Percentiles rank a stretch among this genome's conserved stretches.
Evolutionary conservation across 2,329 filamentous ascomycete species (phyloP).

Genomic region (Fusarium sp.): DNA sequence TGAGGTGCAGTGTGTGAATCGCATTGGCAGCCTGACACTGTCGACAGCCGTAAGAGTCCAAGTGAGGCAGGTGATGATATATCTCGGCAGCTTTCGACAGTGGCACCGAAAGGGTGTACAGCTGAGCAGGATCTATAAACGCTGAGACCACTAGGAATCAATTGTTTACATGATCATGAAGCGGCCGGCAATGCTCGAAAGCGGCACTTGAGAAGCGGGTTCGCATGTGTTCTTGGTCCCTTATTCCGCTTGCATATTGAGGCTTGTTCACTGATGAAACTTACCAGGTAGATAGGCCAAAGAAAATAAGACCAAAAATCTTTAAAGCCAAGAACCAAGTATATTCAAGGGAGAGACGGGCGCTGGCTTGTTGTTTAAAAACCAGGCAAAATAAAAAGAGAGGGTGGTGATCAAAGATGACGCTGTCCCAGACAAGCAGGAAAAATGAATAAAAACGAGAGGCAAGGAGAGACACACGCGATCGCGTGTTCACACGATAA

Average conservation of each 20-base stretch:
- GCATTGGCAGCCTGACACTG: slow-evolving; percentile 6
- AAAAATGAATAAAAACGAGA: slow-evolving; percentile 8
- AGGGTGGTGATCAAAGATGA: slow-evolving; percentile 22
- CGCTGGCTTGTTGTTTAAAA: neutral
- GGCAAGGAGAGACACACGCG: slow-evolving; percentile 36
- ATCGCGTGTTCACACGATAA: slow-evolving; percentile 43
- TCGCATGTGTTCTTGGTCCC: neutral
- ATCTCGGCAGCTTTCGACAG: neutral
- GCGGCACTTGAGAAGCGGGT: slow-evolving; percentile 3
- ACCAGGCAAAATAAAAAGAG: slow-evolving; percentile 24
- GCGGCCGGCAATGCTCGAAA: slow-evolving; percentile 6
- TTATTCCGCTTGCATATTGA: slow-evolving; percentile 10
- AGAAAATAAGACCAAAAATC: neutral
- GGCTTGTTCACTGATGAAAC: slow-evolving; percentile 15
- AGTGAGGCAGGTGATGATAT: slow-evolving; percentile 9
- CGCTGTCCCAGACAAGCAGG: slow-evolving; percentile 29
- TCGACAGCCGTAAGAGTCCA: slow-evolving; percentile 8
- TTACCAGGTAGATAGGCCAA: slow-evolving; percentile 25
- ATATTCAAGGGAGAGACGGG: slow-evolving; percentile 20
- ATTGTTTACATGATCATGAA: neutral
- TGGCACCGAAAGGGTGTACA: neutral
- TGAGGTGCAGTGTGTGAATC: neutral
- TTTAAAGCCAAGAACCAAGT: neutral
- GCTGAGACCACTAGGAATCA: slow-evolving; percentile 18
- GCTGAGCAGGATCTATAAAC: neutral